Base-by-base conservation (phyloP, 139 green algal species). In the Chlorella sp. region DNA sequence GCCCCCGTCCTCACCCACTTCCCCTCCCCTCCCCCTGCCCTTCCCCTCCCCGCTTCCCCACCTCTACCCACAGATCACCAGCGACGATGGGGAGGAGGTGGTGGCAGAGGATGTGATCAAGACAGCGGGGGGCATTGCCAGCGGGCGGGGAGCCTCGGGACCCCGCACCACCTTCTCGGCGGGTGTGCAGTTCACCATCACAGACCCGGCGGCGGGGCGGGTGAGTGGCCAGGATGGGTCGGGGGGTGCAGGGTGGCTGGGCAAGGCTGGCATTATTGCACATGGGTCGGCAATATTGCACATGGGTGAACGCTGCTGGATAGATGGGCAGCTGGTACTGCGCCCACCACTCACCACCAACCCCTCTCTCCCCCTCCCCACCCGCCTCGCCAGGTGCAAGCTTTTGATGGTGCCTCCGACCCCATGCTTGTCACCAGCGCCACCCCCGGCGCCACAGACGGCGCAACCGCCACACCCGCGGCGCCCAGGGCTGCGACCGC, bases 141-240 rank as follows among this genome's bases (percentile, higher is more conserved):
- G 91, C 28, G 87, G 87, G 32, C 37, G 61, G 36, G 32, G 21
- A 37, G 75, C 34, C n/a, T 42, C 34, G 15, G 40, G 48, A 60
- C 28, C 40, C 39, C 39, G 32, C 34, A 15, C 53, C 76, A 77
- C 37, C 12, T 78, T 95, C 57, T 64, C 83, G 15, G 93, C 93
- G 16, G 69, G 61, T 26, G 92, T 93, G 36, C 93, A 95, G 83
- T 95, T 95, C 66, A 57, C 66, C 32, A 91, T 94, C 87, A 88
- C 60, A 39, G 91, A 94, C 83, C 91, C 91, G 0, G 64, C 82
- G 22, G 85, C 30, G 1, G 84, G 84, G 40, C 53, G 24, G 84
- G 68, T 81, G 69, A 68, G 66, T 11, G 22, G 28, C 1, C 3
- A 16, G 28, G 4, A 16, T 22, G 28, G 78, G 78, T n/a, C 11